Evolutionary conservation across 495 filamentous ascomycete genomes (phyloP).

Genomic region (Annulohypoxylon maeteangense): DNA sequence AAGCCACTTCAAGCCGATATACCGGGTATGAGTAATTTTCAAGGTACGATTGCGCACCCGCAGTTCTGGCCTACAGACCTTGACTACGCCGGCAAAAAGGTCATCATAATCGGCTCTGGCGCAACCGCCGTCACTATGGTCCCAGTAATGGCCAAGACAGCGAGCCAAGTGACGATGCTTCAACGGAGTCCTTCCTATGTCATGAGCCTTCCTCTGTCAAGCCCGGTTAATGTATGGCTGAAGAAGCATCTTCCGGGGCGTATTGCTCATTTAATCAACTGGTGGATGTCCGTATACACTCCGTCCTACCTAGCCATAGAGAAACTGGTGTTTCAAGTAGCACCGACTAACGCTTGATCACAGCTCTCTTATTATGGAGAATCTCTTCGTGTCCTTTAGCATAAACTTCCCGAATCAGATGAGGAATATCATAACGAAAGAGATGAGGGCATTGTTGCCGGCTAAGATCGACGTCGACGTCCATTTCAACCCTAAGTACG

Average conservation of each 20-base stretch:
- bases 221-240: slow-evolving; percentile 14
- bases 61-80: slow-evolving; percentile 70
- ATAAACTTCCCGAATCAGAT: slow-evolving; percentile 63
- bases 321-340: background rate
- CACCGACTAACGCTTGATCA: background rate
- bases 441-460: slow-evolving; percentile 65
- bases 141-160: slow-evolving; percentile 61
- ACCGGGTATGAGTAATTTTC: slow-evolving; percentile 66
- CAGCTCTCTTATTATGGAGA: slow-evolving; percentile 40
- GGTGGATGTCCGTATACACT: slow-evolving; percentile 48
- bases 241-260: slow-evolving; percentile 22
- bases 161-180: slow-evolving; percentile 64
- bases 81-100: slow-evolving; percentile 60
- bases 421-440: slow-evolving; percentile 57
- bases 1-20: slow-evolving; percentile 66
- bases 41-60: slow-evolving; percentile 65
- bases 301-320: slow-evolving; percentile 6
- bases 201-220: slow-evolving; percentile 57
- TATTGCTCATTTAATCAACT: slow-evolving; percentile 40
- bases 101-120: slow-evolving; percentile 67
- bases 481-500: slow-evolving; percentile 77
- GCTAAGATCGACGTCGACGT: slow-evolving; percentile 65
- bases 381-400: slow-evolving; percentile 45
- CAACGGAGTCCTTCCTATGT: slow-evolving; percentile 70
- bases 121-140: slow-evolving; percentile 68